Conservation (phyloP, 371 early-diverging fungal species). For the Fennellomyces sp. region DNA sequence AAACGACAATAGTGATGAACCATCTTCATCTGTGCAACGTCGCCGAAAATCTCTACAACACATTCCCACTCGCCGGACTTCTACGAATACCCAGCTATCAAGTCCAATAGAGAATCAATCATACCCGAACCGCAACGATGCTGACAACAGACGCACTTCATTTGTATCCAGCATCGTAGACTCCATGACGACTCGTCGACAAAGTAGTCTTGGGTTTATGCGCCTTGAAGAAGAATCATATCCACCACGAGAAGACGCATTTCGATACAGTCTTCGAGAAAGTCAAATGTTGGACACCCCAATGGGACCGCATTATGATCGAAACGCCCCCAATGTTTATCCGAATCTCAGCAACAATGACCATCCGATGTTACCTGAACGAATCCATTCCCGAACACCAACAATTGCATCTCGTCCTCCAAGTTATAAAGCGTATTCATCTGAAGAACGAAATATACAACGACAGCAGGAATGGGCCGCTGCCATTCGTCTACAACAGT, state of each 20-base stretch:
- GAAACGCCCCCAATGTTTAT: background rate
- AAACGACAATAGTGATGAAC: background rate
- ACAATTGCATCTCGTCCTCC: background rate
- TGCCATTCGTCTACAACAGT: background rate
- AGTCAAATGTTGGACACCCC: background rate
- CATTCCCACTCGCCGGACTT: background rate
- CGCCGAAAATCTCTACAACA: background rate
- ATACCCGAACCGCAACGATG: background rate
- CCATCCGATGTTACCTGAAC: too few relatives aligned
- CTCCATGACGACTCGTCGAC: background rate
- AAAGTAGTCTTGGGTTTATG: background rate
- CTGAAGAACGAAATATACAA: background rate
- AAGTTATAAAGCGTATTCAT: background rate
- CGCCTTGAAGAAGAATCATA: background rate
- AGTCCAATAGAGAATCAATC: background rate
- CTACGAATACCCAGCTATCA: background rate
- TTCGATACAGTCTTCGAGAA: background rate
- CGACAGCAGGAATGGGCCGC: background rate
- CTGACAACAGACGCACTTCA: background rate
- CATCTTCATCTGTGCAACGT: background rate
- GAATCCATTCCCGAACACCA: too few relatives aligned
- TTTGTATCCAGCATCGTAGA: background rate
- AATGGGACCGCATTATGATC: too few relatives aligned
- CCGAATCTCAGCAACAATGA: background rate
- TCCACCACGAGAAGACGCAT: background rate